Evolutionary conservation across 805 yeast species (phyloP).

Genomic region (Torulaspora microellipsoides): DNA sequence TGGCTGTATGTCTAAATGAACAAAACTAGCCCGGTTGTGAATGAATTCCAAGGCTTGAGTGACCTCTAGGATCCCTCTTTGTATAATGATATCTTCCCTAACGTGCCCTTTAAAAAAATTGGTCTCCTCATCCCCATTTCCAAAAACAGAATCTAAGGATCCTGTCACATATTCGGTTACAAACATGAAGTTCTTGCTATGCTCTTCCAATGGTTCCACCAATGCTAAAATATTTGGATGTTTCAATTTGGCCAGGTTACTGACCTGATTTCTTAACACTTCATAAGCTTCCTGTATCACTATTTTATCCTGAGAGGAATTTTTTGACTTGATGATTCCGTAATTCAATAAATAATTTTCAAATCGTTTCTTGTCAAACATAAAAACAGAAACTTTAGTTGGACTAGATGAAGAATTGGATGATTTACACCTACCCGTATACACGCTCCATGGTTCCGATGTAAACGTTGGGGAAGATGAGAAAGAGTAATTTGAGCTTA

Average conservation of each 20-base stretch:
- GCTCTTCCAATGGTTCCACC: slow-evolving; percentile 86
- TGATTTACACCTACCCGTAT: slow-evolving; percentile 71
- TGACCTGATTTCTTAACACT: slow-evolving; percentile 60
- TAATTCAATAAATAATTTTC: slow-evolving; percentile 51
- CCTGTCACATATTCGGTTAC: slow-evolving; percentile 76
- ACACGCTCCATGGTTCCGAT: slow-evolving; percentile 79
- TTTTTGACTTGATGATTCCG: slow-evolving; percentile 45
- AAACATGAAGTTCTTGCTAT: slow-evolving; percentile 68
- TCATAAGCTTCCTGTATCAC: slow-evolving; percentile 58
- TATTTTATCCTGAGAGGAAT: slow-evolving; percentile 38
- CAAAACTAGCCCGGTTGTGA: slow-evolving; percentile 68
- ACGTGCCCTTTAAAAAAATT: slow-evolving; percentile 39
- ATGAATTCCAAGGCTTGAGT: slow-evolving; percentile 76
- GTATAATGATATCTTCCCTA: slow-evolving; percentile 67
- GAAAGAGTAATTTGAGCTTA: slow-evolving; percentile 61
- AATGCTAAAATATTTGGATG: slow-evolving; percentile 86
- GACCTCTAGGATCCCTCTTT: slow-evolving; percentile 77
- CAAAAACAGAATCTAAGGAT: slow-evolving; percentile 45
- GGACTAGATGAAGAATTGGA: slow-evolving; percentile 37
- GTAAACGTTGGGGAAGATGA: slow-evolving; percentile 67
- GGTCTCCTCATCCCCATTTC: slow-evolving; percentile 28
- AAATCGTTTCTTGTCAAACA: slow-evolving; percentile 75
- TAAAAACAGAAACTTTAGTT: slow-evolving; percentile 70
- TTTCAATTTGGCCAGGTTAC: slow-evolving; percentile 70
- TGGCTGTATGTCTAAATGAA: slow-evolving; percentile 79